phyloP scores from a whole-genome alignment of 2,329 filamentous ascomycete species.

The Fusarium domesticum region DNA sequence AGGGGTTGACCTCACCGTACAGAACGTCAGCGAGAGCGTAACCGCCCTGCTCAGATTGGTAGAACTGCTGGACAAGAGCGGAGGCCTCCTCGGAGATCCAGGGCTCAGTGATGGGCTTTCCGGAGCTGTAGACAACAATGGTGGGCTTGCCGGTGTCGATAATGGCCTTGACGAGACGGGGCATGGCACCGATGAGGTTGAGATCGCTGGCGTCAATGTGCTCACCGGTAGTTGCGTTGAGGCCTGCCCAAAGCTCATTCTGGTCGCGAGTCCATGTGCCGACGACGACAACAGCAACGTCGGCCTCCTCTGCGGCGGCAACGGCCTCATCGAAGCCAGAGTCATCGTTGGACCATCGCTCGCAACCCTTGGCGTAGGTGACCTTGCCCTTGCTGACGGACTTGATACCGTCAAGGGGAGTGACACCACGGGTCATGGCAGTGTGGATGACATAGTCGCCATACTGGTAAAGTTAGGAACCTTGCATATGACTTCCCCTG shows the following conservation, averaged over 20 bases:
- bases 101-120: constrained; percentile 69
- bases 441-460: constrained; percentile 70
- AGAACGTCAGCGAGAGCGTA: constrained; percentile 64
- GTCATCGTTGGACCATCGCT: constrained; percentile 69
- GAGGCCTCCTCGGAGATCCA: constrained; percentile 66
- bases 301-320: constrained; percentile 61
- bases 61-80: constrained; percentile 71
- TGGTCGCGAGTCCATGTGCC: constrained; percentile 76
- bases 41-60: constrained; percentile 67
- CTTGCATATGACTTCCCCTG: not conserved
- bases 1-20: constrained; percentile 63
- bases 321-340: constrained; percentile 66
- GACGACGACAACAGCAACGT: constrained; percentile 70
- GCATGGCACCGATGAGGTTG: constrained; percentile 68
- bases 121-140: constrained; percentile 64
- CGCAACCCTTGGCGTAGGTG: constrained; percentile 67
- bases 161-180: constrained; percentile 62
- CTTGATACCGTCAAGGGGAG: constrained; percentile 66
- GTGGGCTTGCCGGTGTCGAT: constrained; percentile 66
- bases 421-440: constrained; percentile 63
- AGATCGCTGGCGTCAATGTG: constrained; percentile 65
- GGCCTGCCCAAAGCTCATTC: constrained; percentile 63
- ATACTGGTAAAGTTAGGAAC: constrained; percentile 41
- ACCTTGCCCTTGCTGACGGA: constrained; percentile 58
- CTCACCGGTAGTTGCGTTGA: constrained; percentile 74